Evolutionary conservation across 139 green algal genomes (phyloP).

Genomic region (Chlamydomonas eustigma): DNA sequence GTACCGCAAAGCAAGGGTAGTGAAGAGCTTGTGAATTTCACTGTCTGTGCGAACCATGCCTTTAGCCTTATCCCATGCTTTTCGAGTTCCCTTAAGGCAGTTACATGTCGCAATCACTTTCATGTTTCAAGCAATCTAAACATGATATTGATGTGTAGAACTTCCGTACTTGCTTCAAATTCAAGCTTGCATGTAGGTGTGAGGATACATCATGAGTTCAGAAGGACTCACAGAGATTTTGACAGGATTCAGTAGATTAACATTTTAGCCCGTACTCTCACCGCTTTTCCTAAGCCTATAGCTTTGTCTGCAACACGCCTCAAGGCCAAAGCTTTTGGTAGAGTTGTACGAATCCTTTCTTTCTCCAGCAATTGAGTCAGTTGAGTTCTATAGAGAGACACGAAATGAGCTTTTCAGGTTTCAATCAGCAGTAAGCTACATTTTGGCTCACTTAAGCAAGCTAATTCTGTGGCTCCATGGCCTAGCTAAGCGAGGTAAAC

Average conservation of each 20-base stretch:
- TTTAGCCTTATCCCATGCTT: conserved; percentile 45
- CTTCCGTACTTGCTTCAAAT: no score
- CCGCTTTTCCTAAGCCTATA: conserved; percentile 81
- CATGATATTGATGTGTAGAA: no score
- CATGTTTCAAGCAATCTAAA: no score
- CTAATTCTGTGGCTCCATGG: background rate
- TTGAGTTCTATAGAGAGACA: no score
- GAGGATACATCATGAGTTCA: no score
- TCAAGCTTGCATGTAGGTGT: no score
- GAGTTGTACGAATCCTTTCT: conserved; percentile 90
- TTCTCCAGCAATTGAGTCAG: conserved; percentile 90
- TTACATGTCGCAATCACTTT: no score
- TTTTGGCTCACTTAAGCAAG: conserved; percentile 6
- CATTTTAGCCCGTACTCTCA: conserved; percentile 14
- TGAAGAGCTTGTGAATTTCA: conserved; percentile 86
- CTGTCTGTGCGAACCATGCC: conserved; percentile 70
- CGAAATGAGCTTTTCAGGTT: conserved; percentile 10
- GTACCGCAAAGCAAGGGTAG: conserved; percentile 77
- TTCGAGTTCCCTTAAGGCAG: conserved; percentile 56
- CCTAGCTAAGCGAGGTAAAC: background rate
- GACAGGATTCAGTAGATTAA: background rate
- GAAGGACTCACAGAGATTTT: no score
- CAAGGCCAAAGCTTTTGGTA: conserved; percentile 81
- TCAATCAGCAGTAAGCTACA: background rate
- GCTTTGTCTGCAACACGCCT: conserved; percentile 73